These are phyloP conservation scores for Euphorbia tirucalli DNA, from an alignment of 345 rosid genomes.

Conservation along the genomic window DNA sequence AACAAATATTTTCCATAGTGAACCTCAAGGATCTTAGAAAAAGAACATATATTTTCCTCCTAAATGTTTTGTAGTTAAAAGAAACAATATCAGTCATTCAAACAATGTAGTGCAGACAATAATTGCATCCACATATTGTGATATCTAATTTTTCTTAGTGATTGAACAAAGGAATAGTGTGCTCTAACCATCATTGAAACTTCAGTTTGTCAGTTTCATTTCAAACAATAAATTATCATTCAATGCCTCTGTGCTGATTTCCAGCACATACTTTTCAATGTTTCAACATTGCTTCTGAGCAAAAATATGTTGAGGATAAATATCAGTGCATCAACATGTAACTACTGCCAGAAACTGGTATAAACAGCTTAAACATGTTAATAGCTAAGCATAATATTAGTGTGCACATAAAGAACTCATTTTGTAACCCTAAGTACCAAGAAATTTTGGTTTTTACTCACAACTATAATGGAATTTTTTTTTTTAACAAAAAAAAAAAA, in stretches of 20 bases:
- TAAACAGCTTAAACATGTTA: background rate
- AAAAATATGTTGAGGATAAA: too few relatives aligned
- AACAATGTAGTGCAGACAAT: background rate
- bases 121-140: background rate
- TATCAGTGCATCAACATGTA: too few relatives aligned
- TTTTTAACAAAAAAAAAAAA: too few relatives aligned
- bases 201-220: background rate
- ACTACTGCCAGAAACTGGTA: background rate
- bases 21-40: background rate
- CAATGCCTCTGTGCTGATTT: too few relatives aligned
- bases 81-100: background rate
- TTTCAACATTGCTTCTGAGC: too few relatives aligned
- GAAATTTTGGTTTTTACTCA: background rate
- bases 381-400: background rate
- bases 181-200: background rate
- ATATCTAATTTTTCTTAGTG: background rate
- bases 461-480: background rate
- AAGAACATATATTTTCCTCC: background rate
- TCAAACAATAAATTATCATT: background rate
- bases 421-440: background rate
- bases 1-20: background rate
- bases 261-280: too few relatives aligned
- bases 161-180: background rate
- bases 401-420: background rate
- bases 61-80: background rate